These are phyloP conservation scores for Boletus pseudo-olivaceus DNA, from an alignment of 768 basidiomycete species.

Conservation along the genomic window DNA sequence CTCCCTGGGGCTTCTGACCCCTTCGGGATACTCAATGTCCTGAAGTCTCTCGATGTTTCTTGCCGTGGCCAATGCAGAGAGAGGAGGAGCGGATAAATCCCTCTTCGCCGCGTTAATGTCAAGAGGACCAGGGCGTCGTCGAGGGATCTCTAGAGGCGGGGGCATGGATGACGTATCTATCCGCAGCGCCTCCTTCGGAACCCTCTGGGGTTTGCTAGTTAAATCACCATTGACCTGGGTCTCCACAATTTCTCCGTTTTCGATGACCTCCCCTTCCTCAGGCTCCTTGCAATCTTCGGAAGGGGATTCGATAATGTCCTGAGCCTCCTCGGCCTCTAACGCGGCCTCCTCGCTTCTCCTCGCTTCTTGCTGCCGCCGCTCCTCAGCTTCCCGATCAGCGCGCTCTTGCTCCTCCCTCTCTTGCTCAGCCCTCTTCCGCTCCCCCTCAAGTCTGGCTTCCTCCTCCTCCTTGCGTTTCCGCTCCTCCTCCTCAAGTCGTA, in stretches of 20 bases:
- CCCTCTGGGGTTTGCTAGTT: slow-evolving; percentile 39
- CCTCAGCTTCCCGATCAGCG: slow-evolving; percentile 34
- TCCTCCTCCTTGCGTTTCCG: slow-evolving; percentile 31
- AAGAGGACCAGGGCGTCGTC: slow-evolving; percentile 66
- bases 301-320: slow-evolving; percentile 33
- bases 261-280: slow-evolving; percentile 37
- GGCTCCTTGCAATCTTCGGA: slow-evolving; percentile 46
- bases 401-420: slow-evolving; percentile 43
- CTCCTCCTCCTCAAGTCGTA: slow-evolving; percentile 33
- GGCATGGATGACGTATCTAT: slow-evolving; percentile 57
- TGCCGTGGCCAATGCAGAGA: slow-evolving; percentile 73
- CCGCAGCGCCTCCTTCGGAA: slow-evolving; percentile 51
- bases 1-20: slow-evolving; percentile 73
- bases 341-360: slow-evolving; percentile 20
- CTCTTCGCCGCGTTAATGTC: slow-evolving; percentile 58
- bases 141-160: slow-evolving; percentile 36
- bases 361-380: slow-evolving; percentile 26
- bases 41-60: slow-evolving; percentile 81
- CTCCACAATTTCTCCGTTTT: slow-evolving; percentile 30
- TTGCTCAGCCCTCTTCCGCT: slow-evolving; percentile 29
- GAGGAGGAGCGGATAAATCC: slow-evolving; percentile 30
- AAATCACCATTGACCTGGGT: slow-evolving; percentile 32
- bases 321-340: slow-evolving; percentile 37
- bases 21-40: slow-evolving; percentile 76
- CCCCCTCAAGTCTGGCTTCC: slow-evolving; percentile 29